Conservation (phyloP, 1,284 basidiomycete species). For the Apiotrichum akiyoshidainum region DNA sequence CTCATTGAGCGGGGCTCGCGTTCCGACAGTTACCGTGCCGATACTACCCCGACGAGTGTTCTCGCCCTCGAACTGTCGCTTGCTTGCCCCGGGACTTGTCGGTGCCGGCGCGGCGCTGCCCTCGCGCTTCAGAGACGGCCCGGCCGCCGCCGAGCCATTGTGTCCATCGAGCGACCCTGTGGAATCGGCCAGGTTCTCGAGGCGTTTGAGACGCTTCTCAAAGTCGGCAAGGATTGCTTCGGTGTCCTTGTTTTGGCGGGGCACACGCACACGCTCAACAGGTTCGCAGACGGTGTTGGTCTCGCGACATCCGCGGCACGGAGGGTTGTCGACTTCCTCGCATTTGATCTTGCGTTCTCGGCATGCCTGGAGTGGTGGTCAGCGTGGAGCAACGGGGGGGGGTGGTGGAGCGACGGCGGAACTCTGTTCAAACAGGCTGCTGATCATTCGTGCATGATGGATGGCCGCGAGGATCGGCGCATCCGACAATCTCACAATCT, state of each 20-base stretch:
- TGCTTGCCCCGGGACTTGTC: neutral
- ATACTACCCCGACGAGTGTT: neutral
- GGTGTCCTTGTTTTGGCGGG: constrained; percentile 3
- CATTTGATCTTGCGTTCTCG: constrained; percentile 15
- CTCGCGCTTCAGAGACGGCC: too few relatives aligned
- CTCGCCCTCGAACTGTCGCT: neutral
- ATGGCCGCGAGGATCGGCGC: too few relatives aligned
- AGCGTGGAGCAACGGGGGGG: too few relatives aligned
- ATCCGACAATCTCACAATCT: too few relatives aligned
- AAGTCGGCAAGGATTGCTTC: neutral
- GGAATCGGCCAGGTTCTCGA: neutral
- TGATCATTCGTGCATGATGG: too few relatives aligned
- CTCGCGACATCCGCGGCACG: constrained; percentile 11
- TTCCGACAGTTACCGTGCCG: neutral
- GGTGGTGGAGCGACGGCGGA: too few relatives aligned
- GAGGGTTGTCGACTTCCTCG: constrained; percentile 8
- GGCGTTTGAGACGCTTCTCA: constrained; percentile 6
- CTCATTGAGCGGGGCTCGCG: neutral
- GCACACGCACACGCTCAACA: constrained; percentile 4
- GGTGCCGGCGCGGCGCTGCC: too few relatives aligned
- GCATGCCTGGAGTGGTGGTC: neutral
- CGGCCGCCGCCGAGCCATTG: too few relatives aligned
- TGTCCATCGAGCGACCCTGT: neutral
- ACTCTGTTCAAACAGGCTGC: too few relatives aligned
- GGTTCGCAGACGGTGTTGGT: constrained; percentile 12